Evolutionary conservation across 2,329 filamentous ascomycete species (phyloP).

Genomic region (Anthostomella pinea): DNA sequence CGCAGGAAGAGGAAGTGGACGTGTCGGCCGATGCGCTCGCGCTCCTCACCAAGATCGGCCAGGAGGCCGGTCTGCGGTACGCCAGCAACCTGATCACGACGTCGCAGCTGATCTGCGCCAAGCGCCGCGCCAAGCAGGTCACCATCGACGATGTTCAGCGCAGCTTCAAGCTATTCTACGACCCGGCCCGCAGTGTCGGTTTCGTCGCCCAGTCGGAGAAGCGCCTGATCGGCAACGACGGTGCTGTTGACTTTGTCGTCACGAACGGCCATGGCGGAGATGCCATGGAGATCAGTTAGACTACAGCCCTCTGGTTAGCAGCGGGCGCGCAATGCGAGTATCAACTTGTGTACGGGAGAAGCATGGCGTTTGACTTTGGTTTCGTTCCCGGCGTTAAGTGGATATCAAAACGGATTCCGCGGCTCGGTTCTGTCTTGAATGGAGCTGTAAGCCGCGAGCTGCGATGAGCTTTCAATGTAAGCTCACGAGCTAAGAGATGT

Average conservation of each 20-base stretch:
- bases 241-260: slow-evolving; percentile 68
- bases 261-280: slow-evolving; percentile 42
- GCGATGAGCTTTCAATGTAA: too few species aligned
- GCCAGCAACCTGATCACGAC: slow-evolving; percentile 98
- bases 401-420: slow-evolving; percentile 23
- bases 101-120: slow-evolving; percentile 80
- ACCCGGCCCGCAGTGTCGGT: slow-evolving; percentile 80
- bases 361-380: slow-evolving; percentile 15
- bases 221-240: slow-evolving; percentile 85
- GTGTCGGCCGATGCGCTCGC: slow-evolving; percentile 85
- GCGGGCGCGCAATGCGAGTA: not conserved
- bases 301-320: not conserved
- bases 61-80: slow-evolving; percentile 88
- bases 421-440: too few species aligned
- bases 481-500: too few species aligned
- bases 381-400: slow-evolving; percentile 25
- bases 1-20: slow-evolving; percentile 94
- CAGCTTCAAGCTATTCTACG: slow-evolving; percentile 92
- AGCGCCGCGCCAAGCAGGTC: slow-evolving; percentile 82
- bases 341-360: not conserved
- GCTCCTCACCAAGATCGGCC: slow-evolving; percentile 90
- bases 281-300: slow-evolving; percentile 34
- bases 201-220: slow-evolving; percentile 91
- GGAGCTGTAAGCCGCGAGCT: too few species aligned
- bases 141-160: slow-evolving; percentile 85